Percentiles rank a stretch among this genome's conserved stretches.
phyloP scores from a whole-genome alignment of 2,329 filamentous ascomycete genomes.

The Exophiala oligosperma region DNA sequence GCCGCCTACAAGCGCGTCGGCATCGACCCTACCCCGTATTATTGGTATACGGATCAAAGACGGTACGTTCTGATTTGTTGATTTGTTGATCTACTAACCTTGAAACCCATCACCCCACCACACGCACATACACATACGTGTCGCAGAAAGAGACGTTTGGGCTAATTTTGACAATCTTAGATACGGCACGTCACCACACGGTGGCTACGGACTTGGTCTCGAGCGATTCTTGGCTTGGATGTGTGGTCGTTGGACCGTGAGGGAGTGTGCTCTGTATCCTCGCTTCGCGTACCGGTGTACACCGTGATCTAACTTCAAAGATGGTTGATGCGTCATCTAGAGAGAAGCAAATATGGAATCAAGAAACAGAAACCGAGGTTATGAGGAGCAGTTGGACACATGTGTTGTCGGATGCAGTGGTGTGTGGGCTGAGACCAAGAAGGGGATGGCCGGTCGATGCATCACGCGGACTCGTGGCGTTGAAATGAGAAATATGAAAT shows the following conservation, averaged over 20 bases:
- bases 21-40: conserved; percentile 83
- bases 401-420: no score
- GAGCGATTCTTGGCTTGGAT: conserved; percentile 75
- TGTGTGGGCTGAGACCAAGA: no score
- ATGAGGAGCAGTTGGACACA: no score
- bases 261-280: conserved; percentile 57
- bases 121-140: neutral
- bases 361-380: no score
- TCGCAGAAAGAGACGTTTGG: conserved; percentile 6
- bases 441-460: neutral
- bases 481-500: neutral
- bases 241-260: conserved; percentile 65
- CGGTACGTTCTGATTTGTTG: conserved; percentile 62
- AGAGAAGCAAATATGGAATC: no score
- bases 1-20: conserved; percentile 83
- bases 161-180: neutral
- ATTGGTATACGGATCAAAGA: conserved; percentile 98
- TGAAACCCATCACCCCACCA: no score
- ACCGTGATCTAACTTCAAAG: conserved; percentile 35
- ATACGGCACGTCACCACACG: conserved; percentile 89
- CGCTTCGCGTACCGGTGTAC: conserved; percentile 53
- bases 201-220: conserved; percentile 88
- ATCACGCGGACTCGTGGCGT: no score
- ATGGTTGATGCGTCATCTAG: no score
- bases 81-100: no score